Conservation (phyloP, 2,329 filamentous ascomycete species). For the Nemania sp. region DNA sequence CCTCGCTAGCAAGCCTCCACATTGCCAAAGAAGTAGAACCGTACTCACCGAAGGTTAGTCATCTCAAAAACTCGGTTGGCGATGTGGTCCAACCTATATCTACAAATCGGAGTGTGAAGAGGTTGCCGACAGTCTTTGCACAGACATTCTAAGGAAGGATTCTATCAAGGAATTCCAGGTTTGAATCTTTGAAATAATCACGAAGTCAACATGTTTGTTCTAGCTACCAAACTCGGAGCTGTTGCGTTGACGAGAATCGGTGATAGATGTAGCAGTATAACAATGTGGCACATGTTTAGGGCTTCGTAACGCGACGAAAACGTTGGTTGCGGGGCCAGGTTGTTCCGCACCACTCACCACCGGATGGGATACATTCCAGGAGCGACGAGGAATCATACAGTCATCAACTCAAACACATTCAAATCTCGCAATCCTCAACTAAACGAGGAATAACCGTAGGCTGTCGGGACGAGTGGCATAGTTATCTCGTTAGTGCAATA, state of each 20-base stretch:
- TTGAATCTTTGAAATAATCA: too few relatives aligned
- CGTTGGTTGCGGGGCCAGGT: constrained; percentile 31
- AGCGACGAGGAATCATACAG: background rate
- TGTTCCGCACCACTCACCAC: constrained; percentile 30
- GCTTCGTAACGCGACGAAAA: constrained; percentile 13
- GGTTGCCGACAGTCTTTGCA: too few relatives aligned
- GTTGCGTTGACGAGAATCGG: background rate
- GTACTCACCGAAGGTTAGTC: too few relatives aligned
- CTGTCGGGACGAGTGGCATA: background rate
- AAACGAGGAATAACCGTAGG: background rate
- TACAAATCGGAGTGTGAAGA: too few relatives aligned
- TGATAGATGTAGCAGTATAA: background rate
- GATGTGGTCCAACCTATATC: too few relatives aligned
- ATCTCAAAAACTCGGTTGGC: too few relatives aligned
- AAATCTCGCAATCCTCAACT: background rate
- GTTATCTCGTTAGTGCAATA: background rate
- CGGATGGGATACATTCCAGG: background rate
- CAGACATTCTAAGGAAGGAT: too few relatives aligned
- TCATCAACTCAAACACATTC: background rate
- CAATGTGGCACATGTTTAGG: constrained; percentile 1
- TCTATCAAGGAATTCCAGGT: too few relatives aligned
- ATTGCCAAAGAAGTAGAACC: too few relatives aligned
- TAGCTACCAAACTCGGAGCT: background rate
- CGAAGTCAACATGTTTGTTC: too few relatives aligned
- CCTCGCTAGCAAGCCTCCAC: too few relatives aligned